Base-by-base conservation (phyloP, 1,284 basidiomycete species). In the Apiotrichum laibachii region DNA sequence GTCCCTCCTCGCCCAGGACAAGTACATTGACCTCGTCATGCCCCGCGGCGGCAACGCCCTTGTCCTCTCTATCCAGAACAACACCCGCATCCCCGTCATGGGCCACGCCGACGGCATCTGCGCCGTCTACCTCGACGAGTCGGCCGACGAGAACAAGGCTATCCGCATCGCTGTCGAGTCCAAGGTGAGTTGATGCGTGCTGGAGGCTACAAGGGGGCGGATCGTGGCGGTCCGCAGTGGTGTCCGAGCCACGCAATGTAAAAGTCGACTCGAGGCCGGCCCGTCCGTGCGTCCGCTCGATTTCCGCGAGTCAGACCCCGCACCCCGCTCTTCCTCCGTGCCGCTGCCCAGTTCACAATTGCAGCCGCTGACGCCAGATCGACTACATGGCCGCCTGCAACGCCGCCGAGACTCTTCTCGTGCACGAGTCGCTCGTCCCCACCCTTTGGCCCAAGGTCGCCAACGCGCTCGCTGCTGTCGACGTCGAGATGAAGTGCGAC, bases 371-470 rank as follows among this genome's bases (percentile, higher is more conserved):
- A 15, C 19, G 44, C 18, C 69, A 96, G 92, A 88, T 84, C 43
- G 87, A 95, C 75, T 99, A 99, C 75, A 92, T 94, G 40, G 92
- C 95, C 6, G 96, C 95, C 0, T 99, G 96, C 77, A 99, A 99
- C 74, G 83, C 95, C 0, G 85, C 85, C 8, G 96, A 99, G 77
- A 98, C 90, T 0, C 82, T 99, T 15, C 82, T 99, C 37, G 79
- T 99, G 1, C 91, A 99, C 77, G 80, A 85, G 62, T 82, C 82
- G 10, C 76, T 92, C 5, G 76, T 95, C 16, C 59, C 79, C 15
- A 87, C 85, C 0, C 69, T 93, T 40, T 98, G 93, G 93, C 87
- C 86, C 0, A 80, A 80, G 12, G 85, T 99, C 37, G 92, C 90
- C 2, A 72, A 78, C 39, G 85, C 88, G 0, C 85, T 99, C 6